Evolutionary conservation across 2,329 filamentous ascomycete genomes (phyloP).

Genomic region (Microdochium paspali): DNA sequence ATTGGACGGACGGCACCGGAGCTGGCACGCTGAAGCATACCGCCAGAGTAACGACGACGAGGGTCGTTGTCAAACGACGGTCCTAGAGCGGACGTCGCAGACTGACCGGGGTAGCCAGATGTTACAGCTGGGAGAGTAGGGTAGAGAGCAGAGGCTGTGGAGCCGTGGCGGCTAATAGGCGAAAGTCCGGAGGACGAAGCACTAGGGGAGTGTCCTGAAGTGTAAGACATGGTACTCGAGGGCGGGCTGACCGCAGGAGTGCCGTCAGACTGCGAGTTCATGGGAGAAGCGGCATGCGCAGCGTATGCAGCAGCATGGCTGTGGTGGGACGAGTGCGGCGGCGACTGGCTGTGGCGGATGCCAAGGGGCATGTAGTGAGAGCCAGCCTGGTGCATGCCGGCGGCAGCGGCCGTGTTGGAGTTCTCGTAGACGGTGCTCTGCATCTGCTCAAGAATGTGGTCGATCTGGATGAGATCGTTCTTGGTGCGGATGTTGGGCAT

Average conservation of each 20-base stretch:
- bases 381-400: conserved; percentile 67
- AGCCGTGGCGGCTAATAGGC: conserved; percentile 53
- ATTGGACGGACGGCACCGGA: conserved; percentile 29
- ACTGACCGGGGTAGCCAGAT: conserved; percentile 58
- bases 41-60: conserved; percentile 56
- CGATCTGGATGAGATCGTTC: conserved; percentile 86
- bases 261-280: conserved; percentile 46
- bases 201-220: conserved; percentile 58
- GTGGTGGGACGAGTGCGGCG: conserved; percentile 24
- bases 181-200: conserved; percentile 64
- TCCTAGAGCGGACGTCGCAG: conserved; percentile 62
- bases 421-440: conserved; percentile 94
- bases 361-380: conserved; percentile 51
- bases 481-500: conserved; percentile 87
- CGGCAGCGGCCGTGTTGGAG: conserved; percentile 68
- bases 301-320: conserved; percentile 29
- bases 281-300: conserved; percentile 51
- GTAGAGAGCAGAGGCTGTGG: conserved; percentile 57
- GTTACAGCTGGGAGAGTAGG: conserved; percentile 64
- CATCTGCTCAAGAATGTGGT: conserved; percentile 91
- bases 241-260: conserved; percentile 72
- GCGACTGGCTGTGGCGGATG: conserved; percentile 48
- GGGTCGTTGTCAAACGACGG: conserved; percentile 54
- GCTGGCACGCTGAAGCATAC: conserved; percentile 53
- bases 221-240: conserved; percentile 67